phyloP scores from a whole-genome alignment of 192 early-diverging fungal genomes.

The Coemansia sp. region DNA sequence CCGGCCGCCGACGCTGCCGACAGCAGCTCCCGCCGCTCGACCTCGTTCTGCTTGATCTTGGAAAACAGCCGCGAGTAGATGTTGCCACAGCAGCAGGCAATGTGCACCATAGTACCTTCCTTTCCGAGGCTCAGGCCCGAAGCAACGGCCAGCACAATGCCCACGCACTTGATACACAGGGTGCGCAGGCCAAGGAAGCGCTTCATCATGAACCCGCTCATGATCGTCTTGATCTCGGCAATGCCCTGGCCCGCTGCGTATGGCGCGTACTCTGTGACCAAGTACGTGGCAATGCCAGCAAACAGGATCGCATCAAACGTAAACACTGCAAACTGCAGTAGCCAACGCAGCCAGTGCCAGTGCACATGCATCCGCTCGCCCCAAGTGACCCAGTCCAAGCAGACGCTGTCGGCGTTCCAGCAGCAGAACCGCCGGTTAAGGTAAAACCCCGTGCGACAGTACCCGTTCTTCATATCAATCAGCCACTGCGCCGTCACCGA shows the following conservation, averaged over 20 bases:
- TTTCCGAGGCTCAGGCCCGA: slow-evolving; percentile 90
- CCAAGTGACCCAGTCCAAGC: slow-evolving; percentile 58
- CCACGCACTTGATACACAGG: slow-evolving; percentile 77
- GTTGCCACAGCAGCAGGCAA: slow-evolving; percentile 90
- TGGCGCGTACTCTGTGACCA: slow-evolving; percentile 76
- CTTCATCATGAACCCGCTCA: slow-evolving; percentile 70
- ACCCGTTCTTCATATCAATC: slow-evolving; percentile 77
- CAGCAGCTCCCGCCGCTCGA: slow-evolving; percentile 75
- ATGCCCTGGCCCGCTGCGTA: slow-evolving; percentile 74
- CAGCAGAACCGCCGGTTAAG: slow-evolving; percentile 83
- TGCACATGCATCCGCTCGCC: slow-evolving; percentile 42
- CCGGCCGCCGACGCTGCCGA: slow-evolving; percentile 89
- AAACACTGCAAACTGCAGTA: slow-evolving; percentile 39
- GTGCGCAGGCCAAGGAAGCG: slow-evolving; percentile 66
- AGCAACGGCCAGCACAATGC: slow-evolving; percentile 80
- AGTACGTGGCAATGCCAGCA: slow-evolving; percentile 63
- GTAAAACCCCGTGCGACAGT: slow-evolving; percentile 72
- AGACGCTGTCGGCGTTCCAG: slow-evolving; percentile 60
- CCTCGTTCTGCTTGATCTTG: slow-evolving; percentile 78
- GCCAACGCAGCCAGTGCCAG: slow-evolving; percentile 40
- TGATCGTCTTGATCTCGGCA: slow-evolving; percentile 77
- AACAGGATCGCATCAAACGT: slow-evolving; percentile 49
- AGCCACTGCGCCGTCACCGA: slow-evolving; percentile 63
- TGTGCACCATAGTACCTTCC: slow-evolving; percentile 94
- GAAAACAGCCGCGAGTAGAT: slow-evolving; percentile 70